Evolutionary conservation across 805 yeast genomes (phyloP).

Genomic region (Grigorovia yakushimaensis): DNA sequence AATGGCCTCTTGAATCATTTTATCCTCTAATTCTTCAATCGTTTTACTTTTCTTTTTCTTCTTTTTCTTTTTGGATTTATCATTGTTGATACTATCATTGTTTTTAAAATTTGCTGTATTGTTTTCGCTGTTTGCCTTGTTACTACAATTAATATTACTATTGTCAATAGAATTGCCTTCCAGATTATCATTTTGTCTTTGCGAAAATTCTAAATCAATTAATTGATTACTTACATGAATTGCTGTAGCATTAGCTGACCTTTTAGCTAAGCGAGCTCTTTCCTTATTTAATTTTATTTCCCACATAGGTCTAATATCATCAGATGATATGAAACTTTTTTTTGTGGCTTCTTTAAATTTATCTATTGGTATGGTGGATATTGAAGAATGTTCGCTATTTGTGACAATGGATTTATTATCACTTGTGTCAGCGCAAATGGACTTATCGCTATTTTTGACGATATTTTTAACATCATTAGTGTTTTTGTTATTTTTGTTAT

Average conservation of each 20-base stretch:
- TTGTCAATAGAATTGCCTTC: too few relatives aligned
- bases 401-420: background rate
- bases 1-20: slow-evolving; percentile 80
- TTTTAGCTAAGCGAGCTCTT: slow-evolving; percentile 64
- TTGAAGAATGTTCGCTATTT: background rate
- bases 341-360: background rate
- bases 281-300: slow-evolving; percentile 63
- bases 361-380: background rate
- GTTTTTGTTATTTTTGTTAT: too few relatives aligned
- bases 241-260: slow-evolving; percentile 91
- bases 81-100: background rate
- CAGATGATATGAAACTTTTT: slow-evolving; percentile 50
- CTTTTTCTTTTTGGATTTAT: background rate
- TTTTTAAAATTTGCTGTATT: background rate
- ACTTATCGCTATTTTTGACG: background rate
- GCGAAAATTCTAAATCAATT: slow-evolving; percentile 28
- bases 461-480: background rate
- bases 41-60: background rate
- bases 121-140: background rate
- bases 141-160: background rate
- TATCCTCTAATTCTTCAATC: slow-evolving; percentile 45
- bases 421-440: too few relatives aligned
- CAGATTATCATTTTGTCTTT: slow-evolving; percentile 1
- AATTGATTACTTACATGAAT: slow-evolving; percentile 80
- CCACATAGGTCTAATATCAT: slow-evolving; percentile 89